Base-by-base conservation (phyloP, 768 basidiomycete genomes). In the Psilocybe cubensis region DNA sequence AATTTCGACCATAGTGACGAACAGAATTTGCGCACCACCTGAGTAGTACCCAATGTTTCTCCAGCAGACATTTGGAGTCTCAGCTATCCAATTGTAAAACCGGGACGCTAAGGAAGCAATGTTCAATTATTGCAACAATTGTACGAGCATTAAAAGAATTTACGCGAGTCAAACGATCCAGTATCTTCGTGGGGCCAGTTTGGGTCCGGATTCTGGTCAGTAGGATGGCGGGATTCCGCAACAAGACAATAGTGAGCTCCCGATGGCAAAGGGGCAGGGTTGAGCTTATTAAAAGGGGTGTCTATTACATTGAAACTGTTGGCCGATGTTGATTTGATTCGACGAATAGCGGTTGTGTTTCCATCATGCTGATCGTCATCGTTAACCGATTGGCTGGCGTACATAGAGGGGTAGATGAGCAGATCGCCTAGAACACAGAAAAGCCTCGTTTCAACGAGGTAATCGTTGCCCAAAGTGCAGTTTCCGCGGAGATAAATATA, bases 401-500 rank as follows among this genome's bases (percentile, higher is more conserved):
- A 48, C 6, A 7, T 48, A 8, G 46, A 4, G 4, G 46, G 46
- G 20, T 48, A 48, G 46, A 48, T 25, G 17, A 48, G 9, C 6
- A 48, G 46, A 18, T 14, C 46, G 25, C 29, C 18, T 3, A 28
- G 46, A 7, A 48, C 17, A 29, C 28, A 48, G 46, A 48, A 48
- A 3, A 48, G 23, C 27, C 46, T 25, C 3, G 31, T 14, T 28
- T 48, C 21, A 9, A 20, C 20, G 4, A 1, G 17, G 23, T 48
- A 48, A 8, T 31, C 31, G 8, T 11, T 25, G 17, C 27, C 46
- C 28, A 48, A 14, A 12, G 46, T 48, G 17, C 46, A 48, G 20
- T 48, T 48, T 28, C 46, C 46, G 11, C 46, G 46, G 17, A 48
- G 6, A 12, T 48, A 48, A n/a, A 48, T 48, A 28, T 48, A 48